phyloP scores from a whole-genome alignment of 345 rosid genomes.

The Dipteronia dyeriana region DNA sequence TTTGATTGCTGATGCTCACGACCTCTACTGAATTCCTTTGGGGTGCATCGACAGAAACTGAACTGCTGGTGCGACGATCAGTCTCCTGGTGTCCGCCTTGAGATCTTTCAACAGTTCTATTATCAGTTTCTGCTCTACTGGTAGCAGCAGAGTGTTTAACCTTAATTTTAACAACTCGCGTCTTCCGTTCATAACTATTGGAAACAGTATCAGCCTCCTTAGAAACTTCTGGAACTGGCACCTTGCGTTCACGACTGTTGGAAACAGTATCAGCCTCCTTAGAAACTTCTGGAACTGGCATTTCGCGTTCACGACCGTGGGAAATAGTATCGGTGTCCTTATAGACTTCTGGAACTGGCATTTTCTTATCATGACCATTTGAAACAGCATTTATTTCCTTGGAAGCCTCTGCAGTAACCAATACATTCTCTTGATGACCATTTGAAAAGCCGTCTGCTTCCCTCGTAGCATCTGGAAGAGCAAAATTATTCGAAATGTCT shows the following conservation, averaged over 20 bases:
- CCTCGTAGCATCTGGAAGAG: slow-evolving; percentile 42
- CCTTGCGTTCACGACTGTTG: too few relatives aligned
- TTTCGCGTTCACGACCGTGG: slow-evolving; percentile 17
- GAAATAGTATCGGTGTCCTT: not conserved
- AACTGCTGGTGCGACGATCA: slow-evolving; percentile 64
- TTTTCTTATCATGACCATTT: slow-evolving; percentile 29
- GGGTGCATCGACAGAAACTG: slow-evolving; percentile 96
- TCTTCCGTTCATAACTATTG: too few relatives aligned
- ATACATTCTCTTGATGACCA: slow-evolving; percentile 7
- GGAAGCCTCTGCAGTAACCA: slow-evolving; percentile 24
- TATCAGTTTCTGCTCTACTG: slow-evolving; percentile 71
- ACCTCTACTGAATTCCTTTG: slow-evolving; percentile 69
- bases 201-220: too few relatives aligned
- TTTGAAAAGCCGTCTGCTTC: slow-evolving; percentile 20
- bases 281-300: slow-evolving; percentile 26
- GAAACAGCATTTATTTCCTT: slow-evolving; percentile 25
- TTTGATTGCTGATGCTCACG: slow-evolving; percentile 69
- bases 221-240: too few relatives aligned
- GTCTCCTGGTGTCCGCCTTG: slow-evolving; percentile 57
- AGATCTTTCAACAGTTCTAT: slow-evolving; percentile 65
- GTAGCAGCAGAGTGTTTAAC: slow-evolving; percentile 65
- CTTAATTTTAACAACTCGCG: slow-evolving; percentile 57
- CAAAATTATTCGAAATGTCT: slow-evolving; percentile 33
- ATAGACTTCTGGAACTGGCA: slow-evolving; percentile 23
- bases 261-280: not conserved